These are phyloP conservation scores for Aspergillus alliaceus DNA, from an alignment of 2,329 filamentous ascomycete genomes.

Conservation along the genomic window DNA sequence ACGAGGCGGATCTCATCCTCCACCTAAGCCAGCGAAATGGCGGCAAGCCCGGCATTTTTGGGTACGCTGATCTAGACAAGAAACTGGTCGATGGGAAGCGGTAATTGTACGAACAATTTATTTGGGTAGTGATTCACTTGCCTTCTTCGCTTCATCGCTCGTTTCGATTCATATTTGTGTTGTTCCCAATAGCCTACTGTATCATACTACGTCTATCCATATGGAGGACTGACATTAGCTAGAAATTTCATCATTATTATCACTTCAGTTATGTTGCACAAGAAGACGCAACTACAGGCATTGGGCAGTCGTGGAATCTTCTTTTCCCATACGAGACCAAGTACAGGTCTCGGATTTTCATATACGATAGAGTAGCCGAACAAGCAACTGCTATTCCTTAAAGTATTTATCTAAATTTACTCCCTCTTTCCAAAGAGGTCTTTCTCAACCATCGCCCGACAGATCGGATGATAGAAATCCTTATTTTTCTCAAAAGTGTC, in stretches of 20 bases:
- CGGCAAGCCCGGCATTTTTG: slow-evolving; percentile 36
- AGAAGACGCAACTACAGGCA: background rate
- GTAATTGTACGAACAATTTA: slow-evolving; percentile 9
- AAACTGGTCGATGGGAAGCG: slow-evolving; percentile 36
- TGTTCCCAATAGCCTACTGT: background rate
- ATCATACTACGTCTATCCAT: background rate
- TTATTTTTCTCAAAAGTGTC: slow-evolving; percentile 83
- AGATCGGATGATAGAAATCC: slow-evolving; percentile 96
- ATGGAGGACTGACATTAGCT: background rate
- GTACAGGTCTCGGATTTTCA: background rate
- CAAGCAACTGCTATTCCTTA: too few relatives aligned
- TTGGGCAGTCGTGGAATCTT: background rate
- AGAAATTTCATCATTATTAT: background rate
- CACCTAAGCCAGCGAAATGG: slow-evolving; percentile 41
- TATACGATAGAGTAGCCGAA: background rate
- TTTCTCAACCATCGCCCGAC: slow-evolving; percentile 81
- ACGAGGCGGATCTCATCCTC: slow-evolving; percentile 58
- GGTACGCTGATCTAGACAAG: slow-evolving; percentile 36
- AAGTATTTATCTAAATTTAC: background rate
- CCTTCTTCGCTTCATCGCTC: background rate
- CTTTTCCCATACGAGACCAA: background rate
- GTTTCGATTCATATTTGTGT: background rate
- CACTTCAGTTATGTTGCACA: background rate
- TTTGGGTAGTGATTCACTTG: background rate
- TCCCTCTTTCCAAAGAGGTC: slow-evolving; percentile 59